phyloP scores from a whole-genome alignment of 1,139 yeast species.

The Pichia sp. region DNA sequence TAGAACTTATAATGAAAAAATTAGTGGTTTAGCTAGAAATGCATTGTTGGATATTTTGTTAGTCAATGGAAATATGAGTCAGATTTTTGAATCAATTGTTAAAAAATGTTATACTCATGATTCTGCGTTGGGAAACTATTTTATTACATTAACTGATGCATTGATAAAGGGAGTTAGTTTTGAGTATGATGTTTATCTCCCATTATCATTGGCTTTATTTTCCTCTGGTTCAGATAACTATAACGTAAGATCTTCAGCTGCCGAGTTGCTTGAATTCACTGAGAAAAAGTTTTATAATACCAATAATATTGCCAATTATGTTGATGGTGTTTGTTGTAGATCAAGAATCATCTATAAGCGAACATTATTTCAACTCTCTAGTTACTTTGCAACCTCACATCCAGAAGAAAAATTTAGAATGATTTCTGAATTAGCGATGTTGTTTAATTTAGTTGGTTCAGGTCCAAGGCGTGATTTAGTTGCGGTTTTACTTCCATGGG shows the following conservation, averaged over 20 bases:
- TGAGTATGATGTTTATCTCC: slow-evolving; percentile 46
- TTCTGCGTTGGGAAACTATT: slow-evolving; percentile 60
- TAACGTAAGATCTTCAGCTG: slow-evolving; percentile 58
- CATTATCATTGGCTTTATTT: slow-evolving; percentile 59
- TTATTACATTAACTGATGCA: slow-evolving; percentile 63
- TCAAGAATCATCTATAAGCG: slow-evolving; percentile 74
- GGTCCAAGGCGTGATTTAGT: slow-evolving; percentile 68
- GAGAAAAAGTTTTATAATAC: slow-evolving; percentile 50
- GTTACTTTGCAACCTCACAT: slow-evolving; percentile 52
- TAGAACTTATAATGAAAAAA: slow-evolving; percentile 50
- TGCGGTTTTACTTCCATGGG: slow-evolving; percentile 84
- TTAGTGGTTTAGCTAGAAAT: slow-evolving; percentile 59
- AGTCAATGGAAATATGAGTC: slow-evolving; percentile 50
- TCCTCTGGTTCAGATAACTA: slow-evolving; percentile 62
- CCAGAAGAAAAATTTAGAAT: slow-evolving; percentile 54
- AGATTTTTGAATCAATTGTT: slow-evolving; percentile 57
- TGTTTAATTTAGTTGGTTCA: slow-evolving; percentile 56
- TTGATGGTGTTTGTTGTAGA: slow-evolving; percentile 57
- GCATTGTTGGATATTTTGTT: slow-evolving; percentile 66
- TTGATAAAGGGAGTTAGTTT: slow-evolving; percentile 39
- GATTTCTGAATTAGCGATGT: slow-evolving; percentile 67
- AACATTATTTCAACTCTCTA: slow-evolving; percentile 64
- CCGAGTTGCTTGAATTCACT: slow-evolving; percentile 48
- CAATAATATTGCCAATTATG: slow-evolving; percentile 41
- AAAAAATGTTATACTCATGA: slow-evolving; percentile 60